Evolutionary conservation across 2,329 filamentous ascomycete genomes (phyloP), one percentile per base, ranked within the genome.

Genomic region (Byssoonygena ceratinophila): DNA sequence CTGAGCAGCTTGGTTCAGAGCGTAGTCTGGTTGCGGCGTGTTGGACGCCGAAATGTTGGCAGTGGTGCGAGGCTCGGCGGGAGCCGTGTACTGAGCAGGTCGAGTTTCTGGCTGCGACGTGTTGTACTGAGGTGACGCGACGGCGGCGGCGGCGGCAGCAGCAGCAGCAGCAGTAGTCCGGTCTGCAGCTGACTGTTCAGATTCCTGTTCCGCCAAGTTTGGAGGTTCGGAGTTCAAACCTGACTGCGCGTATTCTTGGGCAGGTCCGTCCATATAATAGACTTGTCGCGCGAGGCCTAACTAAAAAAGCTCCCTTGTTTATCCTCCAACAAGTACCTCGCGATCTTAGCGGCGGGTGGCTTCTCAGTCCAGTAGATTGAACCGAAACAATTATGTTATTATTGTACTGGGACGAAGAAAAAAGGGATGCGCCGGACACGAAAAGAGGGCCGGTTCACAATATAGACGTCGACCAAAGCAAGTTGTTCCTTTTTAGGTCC

Each of bases 11-110:
- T 85, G 86, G 64, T 87, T 87, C 64, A 87, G 77, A 69, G 82
- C 79, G 85, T 94, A 94, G 66, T 94, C 88, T 59, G 89, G 90
- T 59, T 87, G 89, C 55, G 89, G 88, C 58, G 89, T 94, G 62
- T 84, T 86, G 62, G 85, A 82, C 57, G 83, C 77, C 56, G 85
- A 84, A 70, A 88, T 87, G 69, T 79, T 84, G 61, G 77, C 74
- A 55, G 83, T 74, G 12, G 32, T 14, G 70, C 86, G 82, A 66
- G 83, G 81, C 75, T 95, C 89, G 75, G 85, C 83, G 68, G 86
- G 84, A 65, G 83, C 81, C 63, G 85, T 78, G 74, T 94, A 94
- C 73, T 91, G 85, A 74, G 50, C 40, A 45, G 65, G 59, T 49
- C 67, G 67, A 47, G 61, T 61, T 59, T 69, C 68, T 29, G 66